These are phyloP conservation scores for Cichorium intybus DNA, from an alignment of 140 eudicot genomes.

Conservation along the genomic window DNA sequence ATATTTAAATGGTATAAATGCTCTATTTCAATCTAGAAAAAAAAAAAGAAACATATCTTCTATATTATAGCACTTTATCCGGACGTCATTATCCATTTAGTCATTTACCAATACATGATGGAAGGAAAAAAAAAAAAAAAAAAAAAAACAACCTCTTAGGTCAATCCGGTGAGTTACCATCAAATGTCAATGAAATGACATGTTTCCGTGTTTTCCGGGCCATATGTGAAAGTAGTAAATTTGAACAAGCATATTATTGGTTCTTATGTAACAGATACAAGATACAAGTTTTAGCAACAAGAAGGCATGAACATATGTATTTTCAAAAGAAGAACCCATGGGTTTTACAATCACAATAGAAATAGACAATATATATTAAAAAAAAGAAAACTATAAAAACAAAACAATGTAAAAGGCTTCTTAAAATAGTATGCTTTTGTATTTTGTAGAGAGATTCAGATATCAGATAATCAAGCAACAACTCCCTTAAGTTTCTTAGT, in stretches of 20 bases:
- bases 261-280: constrained; percentile 16
- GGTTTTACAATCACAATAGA: constrained; percentile 25
- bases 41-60: too few relatives aligned
- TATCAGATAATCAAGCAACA: constrained; percentile 30
- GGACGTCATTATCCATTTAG: too few relatives aligned
- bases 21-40: too few relatives aligned
- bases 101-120: too few relatives aligned
- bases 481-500: constrained; percentile 54
- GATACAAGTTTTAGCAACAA: constrained; percentile 7
- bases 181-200: too few relatives aligned
- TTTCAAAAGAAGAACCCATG: constrained; percentile 13
- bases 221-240: background rate
- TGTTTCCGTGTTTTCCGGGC: too few relatives aligned
- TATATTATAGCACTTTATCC: too few relatives aligned
- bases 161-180: too few relatives aligned
- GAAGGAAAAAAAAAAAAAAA: too few relatives aligned
- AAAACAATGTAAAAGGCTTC: constrained; percentile 24
- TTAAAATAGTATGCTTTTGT: constrained; percentile 26
- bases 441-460: background rate
- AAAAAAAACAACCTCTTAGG: too few relatives aligned
- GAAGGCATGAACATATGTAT: constrained; percentile 14
- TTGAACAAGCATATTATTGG: constrained; percentile 22
- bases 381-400: constrained; percentile 2
- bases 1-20: too few relatives aligned
- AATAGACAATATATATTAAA: background rate